A percentile compares a stretch with the other conserved stretches of the same genome.
These are phyloP conservation scores for Rhizomucor pusillus DNA, from an alignment of 371 early-diverging fungal genomes.

Conservation along the genomic window DNA sequence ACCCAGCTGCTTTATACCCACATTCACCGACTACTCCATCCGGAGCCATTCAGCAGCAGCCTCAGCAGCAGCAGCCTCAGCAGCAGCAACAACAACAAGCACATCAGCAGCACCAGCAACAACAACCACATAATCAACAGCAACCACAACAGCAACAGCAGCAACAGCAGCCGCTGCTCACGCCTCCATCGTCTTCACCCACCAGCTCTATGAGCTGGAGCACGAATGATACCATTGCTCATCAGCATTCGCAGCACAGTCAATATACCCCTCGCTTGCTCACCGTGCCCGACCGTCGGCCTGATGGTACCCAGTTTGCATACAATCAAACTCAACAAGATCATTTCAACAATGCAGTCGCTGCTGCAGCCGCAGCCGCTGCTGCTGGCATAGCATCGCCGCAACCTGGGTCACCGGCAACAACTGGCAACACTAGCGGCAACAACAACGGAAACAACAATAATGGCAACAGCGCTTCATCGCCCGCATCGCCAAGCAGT, in stretches of 20 bases:
- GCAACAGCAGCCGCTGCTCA: conserved; percentile 10
- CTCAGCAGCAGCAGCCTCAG: not conserved
- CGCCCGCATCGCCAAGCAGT: conserved; percentile 2
- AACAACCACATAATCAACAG: conserved; percentile 10
- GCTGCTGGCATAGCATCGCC: conserved; percentile 1
- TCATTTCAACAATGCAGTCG: not conserved
- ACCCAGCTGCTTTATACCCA: too few relatives aligned
- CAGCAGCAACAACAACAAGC: conserved; percentile 8
- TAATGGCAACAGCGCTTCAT: not conserved
- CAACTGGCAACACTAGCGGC: not conserved
- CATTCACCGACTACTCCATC: too few relatives aligned
- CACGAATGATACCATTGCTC: not conserved
- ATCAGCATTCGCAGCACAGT: conserved; percentile 2
- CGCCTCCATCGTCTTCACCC: conserved; percentile 12
- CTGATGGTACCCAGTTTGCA: not conserved
- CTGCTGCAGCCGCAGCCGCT: conserved; percentile 5
- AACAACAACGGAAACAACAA: not conserved
- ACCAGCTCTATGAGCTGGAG: conserved; percentile 11
- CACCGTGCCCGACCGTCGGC: not conserved
- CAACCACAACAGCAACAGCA: conserved; percentile 1
- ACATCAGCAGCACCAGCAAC: conserved; percentile 2
- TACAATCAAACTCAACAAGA: not conserved
- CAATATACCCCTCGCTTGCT: not conserved
- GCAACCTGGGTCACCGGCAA: not conserved
- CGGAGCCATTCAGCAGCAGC: too few relatives aligned